Conservation (phyloP, 2,329 filamentous ascomycete species). For the Dactylonectria estremocensis region DNA sequence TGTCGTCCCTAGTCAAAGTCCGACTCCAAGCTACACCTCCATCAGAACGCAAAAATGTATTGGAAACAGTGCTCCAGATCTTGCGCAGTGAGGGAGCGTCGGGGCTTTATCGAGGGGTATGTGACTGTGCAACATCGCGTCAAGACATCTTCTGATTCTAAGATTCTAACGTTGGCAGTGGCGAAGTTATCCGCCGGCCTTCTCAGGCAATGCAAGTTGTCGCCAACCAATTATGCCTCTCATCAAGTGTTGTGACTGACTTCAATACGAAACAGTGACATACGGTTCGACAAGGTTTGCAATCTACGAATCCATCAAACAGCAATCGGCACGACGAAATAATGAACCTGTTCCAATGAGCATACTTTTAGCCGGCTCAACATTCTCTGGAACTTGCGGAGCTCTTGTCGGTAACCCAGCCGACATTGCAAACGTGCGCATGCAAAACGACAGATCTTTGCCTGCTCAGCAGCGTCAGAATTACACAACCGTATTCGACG, state of each 20-base stretch:
- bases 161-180: background rate
- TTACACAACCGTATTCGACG: conserved; percentile 32
- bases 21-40: conserved; percentile 25
- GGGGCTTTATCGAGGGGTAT: conserved; percentile 28
- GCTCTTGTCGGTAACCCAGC: conserved; percentile 29
- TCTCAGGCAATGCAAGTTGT: conserved; percentile 25
- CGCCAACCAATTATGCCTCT: background rate
- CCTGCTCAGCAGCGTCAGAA: conserved; percentile 24
- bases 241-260: background rate
- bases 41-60: conserved; percentile 23
- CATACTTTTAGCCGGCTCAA: conserved; percentile 24
- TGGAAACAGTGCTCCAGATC: conserved; percentile 22
- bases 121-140: too few species aligned
- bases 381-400: conserved; percentile 25
- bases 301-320: conserved; percentile 34
- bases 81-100: conserved; percentile 22
- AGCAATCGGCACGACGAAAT: conserved; percentile 4
- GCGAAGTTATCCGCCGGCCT: conserved; percentile 26
- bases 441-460: conserved; percentile 34
- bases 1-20: conserved; percentile 30
- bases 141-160: too few species aligned
- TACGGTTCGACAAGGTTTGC: conserved; percentile 34
- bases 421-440: conserved; percentile 34
- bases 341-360: conserved; percentile 5
- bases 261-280: conserved; percentile 16